Conservation (phyloP, 2,329 filamentous ascomycete species). For the Diaporthe destruens region DNA sequence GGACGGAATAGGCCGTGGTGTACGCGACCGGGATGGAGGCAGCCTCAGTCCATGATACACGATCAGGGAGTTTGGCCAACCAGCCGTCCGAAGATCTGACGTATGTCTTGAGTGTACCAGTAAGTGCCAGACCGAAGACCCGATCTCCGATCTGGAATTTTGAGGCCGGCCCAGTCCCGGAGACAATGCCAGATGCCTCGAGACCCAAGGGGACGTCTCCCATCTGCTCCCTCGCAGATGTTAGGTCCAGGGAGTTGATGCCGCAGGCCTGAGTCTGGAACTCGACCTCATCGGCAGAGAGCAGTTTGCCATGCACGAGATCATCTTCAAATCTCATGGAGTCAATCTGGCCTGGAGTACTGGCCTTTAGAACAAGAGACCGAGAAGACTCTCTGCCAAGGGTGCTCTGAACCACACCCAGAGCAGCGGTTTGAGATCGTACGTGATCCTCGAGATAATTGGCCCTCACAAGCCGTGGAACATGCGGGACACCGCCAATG, state of each 20-base stretch:
- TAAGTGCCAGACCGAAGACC: slow-evolving; percentile 45
- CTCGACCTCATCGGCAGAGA: slow-evolving; percentile 45
- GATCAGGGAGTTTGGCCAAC: slow-evolving; percentile 42
- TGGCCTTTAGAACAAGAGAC: slow-evolving; percentile 37
- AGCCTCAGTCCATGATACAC: slow-evolving; percentile 42
- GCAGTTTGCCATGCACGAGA: slow-evolving; percentile 3
- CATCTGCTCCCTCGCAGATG: slow-evolving; percentile 38
- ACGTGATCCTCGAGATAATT: slow-evolving; percentile 43
- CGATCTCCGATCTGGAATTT: slow-evolving; percentile 43
- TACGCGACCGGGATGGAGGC: slow-evolving; percentile 45
- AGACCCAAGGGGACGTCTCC: slow-evolving; percentile 36
- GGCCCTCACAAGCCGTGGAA: slow-evolving; percentile 43
- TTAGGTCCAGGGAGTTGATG: slow-evolving; percentile 43
- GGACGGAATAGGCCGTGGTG: slow-evolving; percentile 43
- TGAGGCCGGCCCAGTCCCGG: slow-evolving; percentile 40
- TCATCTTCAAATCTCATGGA: slow-evolving; percentile 46
- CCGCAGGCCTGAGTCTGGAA: slow-evolving; percentile 44
- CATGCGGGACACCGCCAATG: slow-evolving; percentile 33
- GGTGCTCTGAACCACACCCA: slow-evolving; percentile 23
- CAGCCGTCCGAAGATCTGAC: slow-evolving; percentile 42
- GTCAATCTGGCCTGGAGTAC: slow-evolving; percentile 43
- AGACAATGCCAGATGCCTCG: slow-evolving; percentile 45
- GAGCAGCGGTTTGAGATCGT: slow-evolving; percentile 39
- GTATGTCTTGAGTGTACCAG: slow-evolving; percentile 44
- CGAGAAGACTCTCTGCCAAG: slow-evolving; percentile 26